Percentiles rank a stretch among this genome's conserved stretches.
These are phyloP conservation scores for Emmonsiellopsis sp. DNA, from an alignment of 2,329 filamentous ascomycete species.

Conservation along the genomic window DNA sequence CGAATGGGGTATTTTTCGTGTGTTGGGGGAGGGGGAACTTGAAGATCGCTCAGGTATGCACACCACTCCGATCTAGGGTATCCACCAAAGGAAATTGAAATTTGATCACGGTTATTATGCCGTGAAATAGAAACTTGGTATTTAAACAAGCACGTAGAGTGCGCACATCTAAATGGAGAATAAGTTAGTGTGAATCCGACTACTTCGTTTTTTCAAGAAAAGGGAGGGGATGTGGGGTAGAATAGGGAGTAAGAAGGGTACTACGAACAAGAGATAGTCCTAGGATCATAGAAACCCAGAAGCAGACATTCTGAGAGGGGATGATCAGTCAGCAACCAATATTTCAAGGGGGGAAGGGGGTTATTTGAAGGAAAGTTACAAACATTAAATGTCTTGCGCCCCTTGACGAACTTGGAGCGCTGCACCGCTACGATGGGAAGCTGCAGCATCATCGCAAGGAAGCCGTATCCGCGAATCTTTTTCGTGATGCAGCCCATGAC, in stretches of 20 bases:
- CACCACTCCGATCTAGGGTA: too few species aligned
- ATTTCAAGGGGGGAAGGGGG: not conserved
- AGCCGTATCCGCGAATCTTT: conserved; percentile 90
- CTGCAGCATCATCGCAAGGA: conserved; percentile 92
- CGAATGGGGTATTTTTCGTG: too few species aligned
- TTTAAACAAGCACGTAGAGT: conserved; percentile 48
- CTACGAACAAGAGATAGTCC: conserved; percentile 66
- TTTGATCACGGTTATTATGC: not conserved
- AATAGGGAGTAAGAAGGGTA: not conserved
- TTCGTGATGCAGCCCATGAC: conserved; percentile 98
- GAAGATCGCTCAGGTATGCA: too few species aligned
- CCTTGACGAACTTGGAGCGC: conserved; percentile 64
- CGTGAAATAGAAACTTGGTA: not conserved
- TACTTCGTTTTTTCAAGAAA: not conserved
- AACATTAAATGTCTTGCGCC: conserved; percentile 65
- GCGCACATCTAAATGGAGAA: conserved; percentile 42
- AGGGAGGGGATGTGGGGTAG: not conserved
- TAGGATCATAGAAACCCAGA: conserved; percentile 87
- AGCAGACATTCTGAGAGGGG: conserved; percentile 57
- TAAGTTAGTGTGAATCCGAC: not conserved
- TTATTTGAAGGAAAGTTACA: conserved; percentile 8
- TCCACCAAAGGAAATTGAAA: not conserved
- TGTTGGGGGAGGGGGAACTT: too few species aligned
- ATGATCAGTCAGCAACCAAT: conserved; percentile 1
- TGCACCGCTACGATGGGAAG: conserved; percentile 91